Conservation (phyloP, 805 yeast species). For the Candida yuanshanica region DNA sequence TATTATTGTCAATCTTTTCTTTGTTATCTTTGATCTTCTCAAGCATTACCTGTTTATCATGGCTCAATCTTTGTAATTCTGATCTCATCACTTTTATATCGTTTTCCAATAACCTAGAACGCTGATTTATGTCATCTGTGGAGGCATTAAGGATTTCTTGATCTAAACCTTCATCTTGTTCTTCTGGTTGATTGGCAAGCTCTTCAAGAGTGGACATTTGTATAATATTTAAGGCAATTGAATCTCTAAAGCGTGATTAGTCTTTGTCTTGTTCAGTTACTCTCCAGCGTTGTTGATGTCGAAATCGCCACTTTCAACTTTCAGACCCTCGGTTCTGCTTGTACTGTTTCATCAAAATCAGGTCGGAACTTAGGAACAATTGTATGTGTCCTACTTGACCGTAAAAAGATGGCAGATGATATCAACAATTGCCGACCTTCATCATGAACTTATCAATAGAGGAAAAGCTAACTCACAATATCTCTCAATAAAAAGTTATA, state of each 20-base stretch:
- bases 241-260: no score
- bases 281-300: not conserved
- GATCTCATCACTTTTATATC: conserved; percentile 93
- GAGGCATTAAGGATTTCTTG: conserved; percentile 75
- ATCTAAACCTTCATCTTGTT: conserved; percentile 54
- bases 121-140: conserved; percentile 75
- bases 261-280: not conserved
- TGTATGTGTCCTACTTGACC: not conserved
- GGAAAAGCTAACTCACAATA: no score
- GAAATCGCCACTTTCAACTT: not conserved
- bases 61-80: conserved; percentile 83
- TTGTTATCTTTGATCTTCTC: conserved; percentile 94
- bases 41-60: conserved; percentile 88
- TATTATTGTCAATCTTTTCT: conserved; percentile 92
- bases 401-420: not conserved
- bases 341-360: not conserved
- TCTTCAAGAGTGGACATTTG: conserved; percentile 86
- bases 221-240: not conserved
- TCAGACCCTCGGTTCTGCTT: not conserved
- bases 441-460: no score
- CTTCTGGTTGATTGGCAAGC: conserved; percentile 43
- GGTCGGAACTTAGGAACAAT: not conserved
- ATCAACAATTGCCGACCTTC: no score
- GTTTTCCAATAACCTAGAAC: conserved; percentile 85
- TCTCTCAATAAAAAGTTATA: no score